Evolutionary conservation across 768 basidiomycete genomes (phyloP), one percentile per base, ranked within the genome.

Genomic region (Tremella mesenterica): DNA sequence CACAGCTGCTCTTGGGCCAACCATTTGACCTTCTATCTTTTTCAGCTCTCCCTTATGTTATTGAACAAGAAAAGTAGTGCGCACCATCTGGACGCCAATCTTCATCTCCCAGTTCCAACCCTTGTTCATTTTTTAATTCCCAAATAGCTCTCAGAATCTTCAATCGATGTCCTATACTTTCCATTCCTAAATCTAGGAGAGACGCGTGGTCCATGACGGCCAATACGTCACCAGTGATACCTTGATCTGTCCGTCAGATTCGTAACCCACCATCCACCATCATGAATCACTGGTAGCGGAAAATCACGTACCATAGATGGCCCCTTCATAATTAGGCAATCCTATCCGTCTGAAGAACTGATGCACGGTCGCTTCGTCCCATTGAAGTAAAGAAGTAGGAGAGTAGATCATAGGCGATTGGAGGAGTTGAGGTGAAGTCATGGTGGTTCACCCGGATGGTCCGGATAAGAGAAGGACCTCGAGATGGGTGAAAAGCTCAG

Each of bases 61-160:
- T 45, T 10, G 23, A 43, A 46, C 33, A 18, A 18, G 10, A 4
- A 29, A 48, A 3, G 26, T 23, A 33, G 21, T 26, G 26, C 61
- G 39, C 44, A 69, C 67, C 63, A 55, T 56, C 55, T 21, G 69
- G 69, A 33, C 52, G 57, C 69, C 69, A 70, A 30, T 70, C 69
- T 21, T 70, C 69, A 44, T 65, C 62, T 23, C 60, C 66, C 8
- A 70, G 28, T 21, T 63, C 58, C 18, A 99, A 77, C 57, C 83
- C 83, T 66, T 92, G 80, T 1, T 82, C 82, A 48, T 91, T 75
- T 77, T 99, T 99, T 64, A 88, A 77, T 49, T 82, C 82, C 76
- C 95, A 97, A 53, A 96, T 83, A 44, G 86, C 85, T 73, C 90
- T 92, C 71, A 97, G 83, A 58, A 97, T 89, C 39, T 86, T 79